Evolutionary conservation across 1,284 basidiomycete genomes (phyloP).

Genomic region (Xerocomus amazonicus): DNA sequence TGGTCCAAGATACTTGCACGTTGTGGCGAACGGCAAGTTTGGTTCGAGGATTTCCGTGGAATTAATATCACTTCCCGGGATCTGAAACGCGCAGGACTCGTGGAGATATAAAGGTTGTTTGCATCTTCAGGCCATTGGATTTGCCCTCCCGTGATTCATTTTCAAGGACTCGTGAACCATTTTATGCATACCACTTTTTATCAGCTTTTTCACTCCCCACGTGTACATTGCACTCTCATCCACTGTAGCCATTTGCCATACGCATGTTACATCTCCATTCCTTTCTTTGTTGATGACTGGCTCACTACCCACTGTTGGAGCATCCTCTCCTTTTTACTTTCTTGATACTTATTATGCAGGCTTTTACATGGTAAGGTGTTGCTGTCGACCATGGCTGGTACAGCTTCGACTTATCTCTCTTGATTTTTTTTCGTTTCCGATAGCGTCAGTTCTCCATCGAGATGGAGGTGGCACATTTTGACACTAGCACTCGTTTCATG

Average conservation of each 20-base stretch:
- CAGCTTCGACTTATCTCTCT: conserved; percentile 6
- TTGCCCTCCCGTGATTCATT: background rate
- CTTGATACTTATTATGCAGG: background rate
- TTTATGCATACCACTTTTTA: conserved; percentile 19
- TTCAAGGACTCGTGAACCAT: conserved; percentile 6
- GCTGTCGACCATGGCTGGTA: conserved; percentile 5
- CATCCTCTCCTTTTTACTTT: conserved; percentile 14
- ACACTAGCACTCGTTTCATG: too few species aligned
- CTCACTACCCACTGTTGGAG: conserved; percentile 3
- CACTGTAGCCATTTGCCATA: conserved; percentile 32
- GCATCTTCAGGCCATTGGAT: conserved; percentile 1
- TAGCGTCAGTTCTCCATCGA: conserved; percentile 12
- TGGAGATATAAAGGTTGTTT: conserved; percentile 9
- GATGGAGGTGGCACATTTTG: conserved; percentile 21
- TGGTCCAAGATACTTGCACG: conserved; percentile 34
- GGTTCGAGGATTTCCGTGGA: conserved; percentile 33
- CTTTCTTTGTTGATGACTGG: conserved; percentile 1
- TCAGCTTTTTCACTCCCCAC: conserved; percentile 16
- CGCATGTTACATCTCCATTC: conserved; percentile 22
- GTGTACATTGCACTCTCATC: conserved; percentile 27
- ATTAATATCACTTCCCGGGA: conserved; percentile 32
- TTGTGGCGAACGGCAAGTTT: conserved; percentile 31
- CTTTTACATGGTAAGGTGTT: background rate
- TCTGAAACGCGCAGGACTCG: conserved; percentile 30
- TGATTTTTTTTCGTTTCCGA: conserved; percentile 5